A percentile compares a stretch with the other conserved stretches of the same genome.
These are phyloP conservation scores for Rhodotorula paludigena DNA, from an alignment of 768 basidiomycete genomes.

Conservation along the genomic window DNA sequence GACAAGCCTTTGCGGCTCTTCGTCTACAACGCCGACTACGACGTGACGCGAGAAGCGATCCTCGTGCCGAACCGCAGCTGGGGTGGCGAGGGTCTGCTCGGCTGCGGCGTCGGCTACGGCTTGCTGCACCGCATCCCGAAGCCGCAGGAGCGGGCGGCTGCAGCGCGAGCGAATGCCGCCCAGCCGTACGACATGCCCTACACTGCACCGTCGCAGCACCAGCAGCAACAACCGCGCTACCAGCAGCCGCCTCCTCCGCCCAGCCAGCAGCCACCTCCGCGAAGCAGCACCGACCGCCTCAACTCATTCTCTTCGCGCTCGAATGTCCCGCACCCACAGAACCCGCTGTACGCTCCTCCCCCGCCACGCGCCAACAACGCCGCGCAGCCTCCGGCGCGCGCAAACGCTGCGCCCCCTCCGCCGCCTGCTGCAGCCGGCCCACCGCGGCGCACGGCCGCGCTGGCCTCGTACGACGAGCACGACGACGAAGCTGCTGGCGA, in stretches of 20 bases:
- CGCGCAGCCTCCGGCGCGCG: not conserved
- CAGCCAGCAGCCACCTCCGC: not conserved
- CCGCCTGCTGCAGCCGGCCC: not conserved
- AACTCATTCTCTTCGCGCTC: not conserved
- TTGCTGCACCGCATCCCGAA: slow-evolving; percentile 88
- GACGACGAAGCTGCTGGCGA: not conserved
- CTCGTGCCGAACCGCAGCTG: slow-evolving; percentile 87
- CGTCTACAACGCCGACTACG: slow-evolving; percentile 94
- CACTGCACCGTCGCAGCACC: not conserved
- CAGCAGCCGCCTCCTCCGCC: not conserved
- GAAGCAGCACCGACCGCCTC: slow-evolving; percentile 1
- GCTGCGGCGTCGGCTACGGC: slow-evolving; percentile 87
- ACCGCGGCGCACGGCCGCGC: slow-evolving; percentile 8
- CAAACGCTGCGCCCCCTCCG: not conserved
- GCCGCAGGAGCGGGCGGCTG: slow-evolving; percentile 62
- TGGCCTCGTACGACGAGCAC: not conserved
- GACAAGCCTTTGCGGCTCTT: slow-evolving; percentile 91
- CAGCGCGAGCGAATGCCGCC: not conserved
- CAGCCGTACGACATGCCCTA: not conserved
- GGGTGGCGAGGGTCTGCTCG: slow-evolving; percentile 92
- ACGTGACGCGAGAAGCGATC: slow-evolving; percentile 56
- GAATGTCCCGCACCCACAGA: slow-evolving; percentile 36
- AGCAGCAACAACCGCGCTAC: not conserved
- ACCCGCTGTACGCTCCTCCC: slow-evolving; percentile 9
- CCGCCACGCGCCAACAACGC: not conserved